These are phyloP conservation scores for Lobosporangium transversale DNA, from an alignment of 192 early-diverging fungal species.

Conservation along the genomic window DNA sequence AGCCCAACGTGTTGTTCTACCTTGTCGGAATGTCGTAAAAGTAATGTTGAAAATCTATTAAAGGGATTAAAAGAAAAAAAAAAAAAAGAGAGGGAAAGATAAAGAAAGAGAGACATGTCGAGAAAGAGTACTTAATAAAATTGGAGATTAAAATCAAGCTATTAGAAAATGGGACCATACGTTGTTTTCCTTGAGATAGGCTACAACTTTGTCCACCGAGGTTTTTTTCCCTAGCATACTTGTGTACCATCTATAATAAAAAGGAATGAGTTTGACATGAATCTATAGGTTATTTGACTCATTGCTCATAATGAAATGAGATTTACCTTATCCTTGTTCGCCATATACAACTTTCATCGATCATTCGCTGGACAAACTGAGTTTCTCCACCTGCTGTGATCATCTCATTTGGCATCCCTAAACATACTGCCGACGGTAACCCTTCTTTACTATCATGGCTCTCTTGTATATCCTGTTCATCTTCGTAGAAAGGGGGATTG, in stretches of 20 bases:
- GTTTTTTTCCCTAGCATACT: constrained; percentile 77
- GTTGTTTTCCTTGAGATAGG: constrained; percentile 54
- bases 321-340: constrained; percentile 41
- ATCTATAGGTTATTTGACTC: neutral
- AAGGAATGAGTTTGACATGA: neutral
- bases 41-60: constrained; percentile 62
- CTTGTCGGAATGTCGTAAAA: constrained; percentile 65
- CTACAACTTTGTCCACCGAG: constrained; percentile 56
- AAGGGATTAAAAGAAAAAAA: neutral
- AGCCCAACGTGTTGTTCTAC: constrained; percentile 62
- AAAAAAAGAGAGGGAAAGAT: no score
- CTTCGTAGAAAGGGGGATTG: constrained; percentile 90
- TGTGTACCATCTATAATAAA: constrained; percentile 74
- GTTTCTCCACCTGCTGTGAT: constrained; percentile 84
- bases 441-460: constrained; percentile 61
- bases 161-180: constrained; percentile 15
- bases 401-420: constrained; percentile 75
- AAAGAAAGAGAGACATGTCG: no score
- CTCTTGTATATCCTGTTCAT: constrained; percentile 63
- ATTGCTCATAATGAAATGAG: neutral
- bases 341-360: constrained; percentile 69
- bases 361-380: constrained; percentile 71
- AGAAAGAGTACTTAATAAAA: no score
- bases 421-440: constrained; percentile 65
- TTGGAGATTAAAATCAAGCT: no score